Evolutionary conservation across 2,329 filamentous ascomycete genomes (phyloP).

Genomic region (Dothiorella sarmentorum): DNA sequence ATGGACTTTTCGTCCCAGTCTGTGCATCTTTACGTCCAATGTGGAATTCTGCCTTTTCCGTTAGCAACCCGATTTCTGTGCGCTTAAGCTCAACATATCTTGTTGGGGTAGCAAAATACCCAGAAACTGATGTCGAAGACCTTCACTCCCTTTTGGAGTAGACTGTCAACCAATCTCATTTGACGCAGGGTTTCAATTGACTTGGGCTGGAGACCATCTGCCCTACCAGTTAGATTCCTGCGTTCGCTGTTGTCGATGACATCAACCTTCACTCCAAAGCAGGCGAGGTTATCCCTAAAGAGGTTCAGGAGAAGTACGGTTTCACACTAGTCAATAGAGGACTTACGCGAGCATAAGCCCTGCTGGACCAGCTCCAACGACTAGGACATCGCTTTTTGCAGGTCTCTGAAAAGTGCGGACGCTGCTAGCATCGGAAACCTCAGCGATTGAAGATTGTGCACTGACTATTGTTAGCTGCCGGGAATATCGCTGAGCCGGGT

Average conservation of each 20-base stretch:
- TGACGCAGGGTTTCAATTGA: constrained; percentile 74
- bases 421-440: background rate
- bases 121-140: constrained; percentile 75
- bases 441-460: constrained; percentile 18
- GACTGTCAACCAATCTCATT: constrained; percentile 64
- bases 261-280: constrained; percentile 63
- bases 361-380: constrained; percentile 43
- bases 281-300: constrained; percentile 53
- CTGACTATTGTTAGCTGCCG: constrained; percentile 28
- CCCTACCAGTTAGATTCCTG: constrained; percentile 64
- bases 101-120: constrained; percentile 41
- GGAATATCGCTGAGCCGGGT: background rate
- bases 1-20: constrained; percentile 63
- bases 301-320: constrained; percentile 17
- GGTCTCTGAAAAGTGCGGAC: constrained; percentile 2
- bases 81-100: too few species aligned
- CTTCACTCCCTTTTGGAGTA: constrained; percentile 64
- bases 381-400: constrained; percentile 37
- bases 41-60: constrained; percentile 32
- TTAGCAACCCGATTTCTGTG: background rate
- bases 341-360: constrained; percentile 43
- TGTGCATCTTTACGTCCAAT: constrained; percentile 45
- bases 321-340: background rate
- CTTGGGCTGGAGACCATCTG: constrained; percentile 73
- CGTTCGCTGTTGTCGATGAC: constrained; percentile 67